phyloP scores from a whole-genome alignment of 495 filamentous ascomycete species.

The Podospora comata region DNA sequence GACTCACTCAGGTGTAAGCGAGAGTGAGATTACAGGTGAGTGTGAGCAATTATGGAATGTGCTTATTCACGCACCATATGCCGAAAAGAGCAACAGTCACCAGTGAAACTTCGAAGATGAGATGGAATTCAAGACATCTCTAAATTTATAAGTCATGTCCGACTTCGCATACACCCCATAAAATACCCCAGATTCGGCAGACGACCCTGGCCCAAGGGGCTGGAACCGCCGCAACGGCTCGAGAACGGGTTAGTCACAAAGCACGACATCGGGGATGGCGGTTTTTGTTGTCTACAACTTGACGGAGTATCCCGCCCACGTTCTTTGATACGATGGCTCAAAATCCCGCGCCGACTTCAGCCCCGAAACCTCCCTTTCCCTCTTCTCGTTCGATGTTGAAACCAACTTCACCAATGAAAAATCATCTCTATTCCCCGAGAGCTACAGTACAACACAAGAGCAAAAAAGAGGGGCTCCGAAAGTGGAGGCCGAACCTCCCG shows the following conservation, averaged over 20 bases:
- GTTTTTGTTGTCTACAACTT: neutral
- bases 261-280: slow-evolving; percentile 9
- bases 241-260: slow-evolving; percentile 8
- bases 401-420: neutral
- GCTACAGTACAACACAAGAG: neutral
- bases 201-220: slow-evolving; percentile 5
- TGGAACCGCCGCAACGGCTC: slow-evolving; percentile 13
- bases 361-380: neutral
- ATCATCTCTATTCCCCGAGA: neutral
- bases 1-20: neutral
- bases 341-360: neutral
- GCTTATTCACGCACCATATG: neutral
- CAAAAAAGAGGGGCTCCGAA: slow-evolving; percentile 3
- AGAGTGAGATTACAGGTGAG: neutral
- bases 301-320: neutral
- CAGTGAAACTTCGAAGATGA: neutral
- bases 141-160: neutral
- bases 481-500: slow-evolving; percentile 1
- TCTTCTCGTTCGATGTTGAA: too few relatives aligned
- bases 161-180: neutral
- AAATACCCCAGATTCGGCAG: neutral
- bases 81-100: neutral
- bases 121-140: neutral
- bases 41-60: neutral
- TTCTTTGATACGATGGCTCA: neutral